phyloP scores from a whole-genome alignment of 495 filamentous ascomycete genomes.

The Penicillium parvum region DNA sequence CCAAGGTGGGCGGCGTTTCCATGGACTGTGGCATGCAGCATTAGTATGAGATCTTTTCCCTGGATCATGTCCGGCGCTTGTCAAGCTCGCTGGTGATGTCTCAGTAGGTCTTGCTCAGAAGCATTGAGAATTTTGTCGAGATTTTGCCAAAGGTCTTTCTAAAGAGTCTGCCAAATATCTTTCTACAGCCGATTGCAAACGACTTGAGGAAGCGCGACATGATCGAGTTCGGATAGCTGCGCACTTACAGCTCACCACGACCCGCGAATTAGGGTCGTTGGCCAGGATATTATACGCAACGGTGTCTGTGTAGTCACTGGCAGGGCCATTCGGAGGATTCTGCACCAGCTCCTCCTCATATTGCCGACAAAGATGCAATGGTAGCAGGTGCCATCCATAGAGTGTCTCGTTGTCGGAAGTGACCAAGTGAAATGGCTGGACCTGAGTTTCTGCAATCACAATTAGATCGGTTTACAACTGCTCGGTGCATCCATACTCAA shows the following conservation, averaged over 20 bases:
- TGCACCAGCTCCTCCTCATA: slow-evolving; percentile 45
- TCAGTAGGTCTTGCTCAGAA: no score
- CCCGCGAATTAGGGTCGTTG: slow-evolving; percentile 50
- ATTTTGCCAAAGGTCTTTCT: no score
- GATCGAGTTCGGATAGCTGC: no score
- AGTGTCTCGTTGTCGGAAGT: slow-evolving; percentile 56
- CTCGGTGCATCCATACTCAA: slow-evolving; percentile 51
- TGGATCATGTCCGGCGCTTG: no score
- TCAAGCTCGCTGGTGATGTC: no score
- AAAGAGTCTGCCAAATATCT: no score
- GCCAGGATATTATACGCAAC: slow-evolving; percentile 50
- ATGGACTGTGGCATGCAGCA: slow-evolving; percentile 33
- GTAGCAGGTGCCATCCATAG: slow-evolving; percentile 60
- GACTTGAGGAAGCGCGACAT: background rate
- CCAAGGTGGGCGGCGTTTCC: slow-evolving; percentile 47
- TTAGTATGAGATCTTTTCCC: background rate
- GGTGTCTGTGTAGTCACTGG: slow-evolving; percentile 40
- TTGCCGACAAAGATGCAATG: slow-evolving; percentile 47
- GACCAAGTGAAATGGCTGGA: slow-evolving; percentile 52
- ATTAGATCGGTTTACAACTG: background rate
- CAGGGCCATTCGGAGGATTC: slow-evolving; percentile 39
- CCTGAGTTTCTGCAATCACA: slow-evolving; percentile 48
- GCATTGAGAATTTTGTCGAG: no score
- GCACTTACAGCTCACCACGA: slow-evolving; percentile 54
- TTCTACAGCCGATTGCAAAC: no score